These are phyloP conservation scores for Pseudonectria buxi DNA, from an alignment of 2,329 filamentous ascomycete genomes.

Conservation along the genomic window DNA sequence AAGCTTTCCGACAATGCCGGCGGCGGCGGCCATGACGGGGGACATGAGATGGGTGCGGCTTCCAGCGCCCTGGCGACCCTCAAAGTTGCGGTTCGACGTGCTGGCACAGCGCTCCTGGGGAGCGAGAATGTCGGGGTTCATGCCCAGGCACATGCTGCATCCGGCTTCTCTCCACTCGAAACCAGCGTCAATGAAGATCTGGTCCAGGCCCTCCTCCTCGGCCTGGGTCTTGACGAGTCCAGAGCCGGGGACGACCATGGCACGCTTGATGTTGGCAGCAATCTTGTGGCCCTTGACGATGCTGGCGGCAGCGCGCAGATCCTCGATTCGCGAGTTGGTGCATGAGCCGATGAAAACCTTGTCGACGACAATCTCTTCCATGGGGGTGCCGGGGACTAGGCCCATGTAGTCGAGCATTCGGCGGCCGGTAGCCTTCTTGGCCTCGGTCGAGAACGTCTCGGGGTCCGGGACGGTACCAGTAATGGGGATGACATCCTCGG, in stretches of 20 bases:
- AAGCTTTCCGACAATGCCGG: conserved; percentile 83
- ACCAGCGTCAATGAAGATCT: conserved; percentile 84
- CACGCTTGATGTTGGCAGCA: conserved; percentile 81
- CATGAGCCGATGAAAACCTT: conserved; percentile 98
- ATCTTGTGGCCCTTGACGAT: conserved; percentile 84
- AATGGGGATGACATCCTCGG: conserved; percentile 93
- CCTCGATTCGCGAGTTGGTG: conserved; percentile 95
- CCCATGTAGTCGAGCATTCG: conserved; percentile 96
- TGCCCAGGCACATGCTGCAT: conserved; percentile 98
- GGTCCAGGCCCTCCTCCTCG: conserved; percentile 85
- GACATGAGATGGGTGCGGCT: conserved; percentile 95
- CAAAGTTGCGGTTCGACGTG: conserved; percentile 96
- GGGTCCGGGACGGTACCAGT: conserved; percentile 86
- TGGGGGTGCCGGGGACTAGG: conserved; percentile 72
- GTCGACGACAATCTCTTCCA: conserved; percentile 88
- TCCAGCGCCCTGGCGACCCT: conserved; percentile 87
- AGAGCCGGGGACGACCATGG: conserved; percentile 94
- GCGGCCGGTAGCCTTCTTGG: conserved; percentile 72
- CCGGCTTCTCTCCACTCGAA: conserved; percentile 98
- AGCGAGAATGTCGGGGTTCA: conserved; percentile 96
- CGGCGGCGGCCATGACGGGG: conserved; percentile 91
- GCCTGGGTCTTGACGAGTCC: conserved; percentile 90
- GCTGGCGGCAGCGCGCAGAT: conserved; percentile 78
- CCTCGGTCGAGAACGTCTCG: conserved; percentile 72
- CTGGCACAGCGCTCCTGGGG: conserved; percentile 90